Evolutionary conservation across 169 alveolate species (phyloP).

Genomic region (Babesia caballi): DNA sequence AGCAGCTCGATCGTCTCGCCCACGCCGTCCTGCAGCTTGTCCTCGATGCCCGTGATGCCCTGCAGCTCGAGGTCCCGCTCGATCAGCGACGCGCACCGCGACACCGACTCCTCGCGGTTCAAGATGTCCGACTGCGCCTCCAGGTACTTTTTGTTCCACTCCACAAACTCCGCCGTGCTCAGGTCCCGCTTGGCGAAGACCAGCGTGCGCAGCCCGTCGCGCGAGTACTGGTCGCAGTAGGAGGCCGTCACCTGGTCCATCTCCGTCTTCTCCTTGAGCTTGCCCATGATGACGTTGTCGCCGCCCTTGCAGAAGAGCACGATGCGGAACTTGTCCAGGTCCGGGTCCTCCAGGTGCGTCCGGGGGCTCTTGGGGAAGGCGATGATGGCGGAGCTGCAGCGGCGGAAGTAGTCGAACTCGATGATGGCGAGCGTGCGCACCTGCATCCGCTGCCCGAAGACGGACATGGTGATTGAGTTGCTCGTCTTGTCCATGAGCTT

Average conservation of each 20-base stretch:
- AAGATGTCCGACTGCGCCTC: conserved; percentile 65
- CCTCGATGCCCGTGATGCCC: conserved; percentile 98
- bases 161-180: conserved; percentile 67
- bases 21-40: conserved; percentile 94
- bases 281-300: conserved; percentile 86
- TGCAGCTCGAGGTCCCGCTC: conserved; percentile 88
- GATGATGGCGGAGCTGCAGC: conserved; percentile 75
- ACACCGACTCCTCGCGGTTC: conserved; percentile 75
- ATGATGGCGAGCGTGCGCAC: conserved; percentile 76
- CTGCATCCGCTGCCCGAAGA: conserved; percentile 68
- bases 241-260: conserved; percentile 66
- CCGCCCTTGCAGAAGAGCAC: conserved; percentile 90
- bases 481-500: conserved; percentile 67
- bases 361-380: conserved; percentile 66
- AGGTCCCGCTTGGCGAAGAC: conserved; percentile 89
- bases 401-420: conserved; percentile 78
- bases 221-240: conserved; percentile 78
- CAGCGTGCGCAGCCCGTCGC: conserved; percentile 87
- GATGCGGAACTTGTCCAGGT: conserved; percentile 54
- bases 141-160: conserved; percentile 73
- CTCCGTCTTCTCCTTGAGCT: conserved; percentile 57
- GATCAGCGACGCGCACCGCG: conserved; percentile 79
- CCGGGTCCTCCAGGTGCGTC: conserved; percentile 24
- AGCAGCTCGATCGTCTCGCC: conserved; percentile 92
- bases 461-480: conserved; percentile 66